These are phyloP conservation scores for Agaricus subrufescens DNA, from an alignment of 768 basidiomycete species.

Conservation along the genomic window DNA sequence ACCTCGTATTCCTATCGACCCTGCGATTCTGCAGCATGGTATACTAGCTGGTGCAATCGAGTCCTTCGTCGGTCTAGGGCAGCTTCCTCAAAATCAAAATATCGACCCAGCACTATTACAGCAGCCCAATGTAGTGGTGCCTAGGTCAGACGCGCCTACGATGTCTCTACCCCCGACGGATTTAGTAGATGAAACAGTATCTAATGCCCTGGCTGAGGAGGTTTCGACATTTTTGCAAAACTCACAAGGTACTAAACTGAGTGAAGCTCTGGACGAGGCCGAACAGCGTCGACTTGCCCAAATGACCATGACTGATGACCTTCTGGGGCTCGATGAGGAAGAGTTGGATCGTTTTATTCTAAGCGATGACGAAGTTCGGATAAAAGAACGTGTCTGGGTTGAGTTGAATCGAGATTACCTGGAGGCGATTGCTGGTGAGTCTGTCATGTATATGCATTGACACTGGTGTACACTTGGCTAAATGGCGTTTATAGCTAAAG, in stretches of 20 bases:
- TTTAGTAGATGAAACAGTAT: constrained; percentile 54
- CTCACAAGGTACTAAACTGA: constrained; percentile 53
- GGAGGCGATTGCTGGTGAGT: constrained; percentile 78
- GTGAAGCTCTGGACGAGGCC: constrained; percentile 61
- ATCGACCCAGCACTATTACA: constrained; percentile 54
- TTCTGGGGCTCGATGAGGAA: constrained; percentile 82
- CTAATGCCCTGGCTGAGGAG: constrained; percentile 62
- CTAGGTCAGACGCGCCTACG: constrained; percentile 9
- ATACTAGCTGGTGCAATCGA: constrained; percentile 57
- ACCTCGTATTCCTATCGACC: constrained; percentile 43
- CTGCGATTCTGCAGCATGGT: constrained; percentile 56
- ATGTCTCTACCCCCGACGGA: constrained; percentile 25
- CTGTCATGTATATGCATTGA: neutral
- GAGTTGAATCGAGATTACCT: constrained; percentile 90
- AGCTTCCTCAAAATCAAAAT: constrained; percentile 41
- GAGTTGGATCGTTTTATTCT: constrained; percentile 82
- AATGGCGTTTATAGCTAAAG: constrained; percentile 59
- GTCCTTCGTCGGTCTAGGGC: constrained; percentile 34
- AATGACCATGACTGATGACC: constrained; percentile 51
- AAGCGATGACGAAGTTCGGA: constrained; percentile 72
- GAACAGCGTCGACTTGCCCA: constrained; percentile 58
- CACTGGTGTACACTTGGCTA: constrained; percentile 31
- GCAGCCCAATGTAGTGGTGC: constrained; percentile 12
- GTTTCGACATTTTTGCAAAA: constrained; percentile 63
- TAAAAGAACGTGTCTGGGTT: constrained; percentile 93